Base-by-base conservation (phyloP, 2,329 filamentous ascomycete species). In the Aspergillus sclerotialis region DNA sequence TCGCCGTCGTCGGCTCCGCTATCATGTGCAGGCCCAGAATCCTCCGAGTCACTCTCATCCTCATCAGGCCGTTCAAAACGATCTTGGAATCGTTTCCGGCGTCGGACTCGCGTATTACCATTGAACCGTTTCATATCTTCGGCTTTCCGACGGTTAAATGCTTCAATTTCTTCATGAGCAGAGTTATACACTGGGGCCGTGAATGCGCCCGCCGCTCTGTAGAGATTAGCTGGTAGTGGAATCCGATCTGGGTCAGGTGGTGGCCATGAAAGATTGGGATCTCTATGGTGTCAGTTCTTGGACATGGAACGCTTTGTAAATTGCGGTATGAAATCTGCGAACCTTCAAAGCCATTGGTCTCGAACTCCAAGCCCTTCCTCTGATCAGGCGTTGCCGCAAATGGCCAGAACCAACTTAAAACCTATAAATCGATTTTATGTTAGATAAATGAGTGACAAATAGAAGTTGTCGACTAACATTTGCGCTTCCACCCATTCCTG, bases 321-420 rank as follows among this genome's bases (percentile, higher is more conserved):
- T n/a, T n/a, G n/a, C n/a, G 14, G 4, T 10, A 30, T 9, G 2
- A 15, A 28, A 11, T 13, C 9, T 11, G 40, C 41, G 24, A 10
- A 48, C 73, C 70, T 57, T 81, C 76, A 41, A 82, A 79, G 2
- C 65, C 77, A 48, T 82, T 81, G 2, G 69, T 70, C 43, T 74
- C 65, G 44, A 75, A 81, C 0, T 57, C 50, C 30, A 68, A 44
- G 1, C 75, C 76, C 19, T 61, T 67, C 2, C 55, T 49, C 2
- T 67, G 49, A 6, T 59, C 51, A 2, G 72, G 72, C 15, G 72
- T 74, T 4, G 57, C 45, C 1, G 75, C 64, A 35, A 82, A 65
- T 2, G 78, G 77, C 68, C 74, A 80, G 31, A 80, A 65, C 78
- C 78, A 81, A 13, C 63, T 58, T 0, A 81, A 38, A 2, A 74